Conservation (phyloP, 192 early-diverging fungal species). For the Physocladia obscura region DNA sequence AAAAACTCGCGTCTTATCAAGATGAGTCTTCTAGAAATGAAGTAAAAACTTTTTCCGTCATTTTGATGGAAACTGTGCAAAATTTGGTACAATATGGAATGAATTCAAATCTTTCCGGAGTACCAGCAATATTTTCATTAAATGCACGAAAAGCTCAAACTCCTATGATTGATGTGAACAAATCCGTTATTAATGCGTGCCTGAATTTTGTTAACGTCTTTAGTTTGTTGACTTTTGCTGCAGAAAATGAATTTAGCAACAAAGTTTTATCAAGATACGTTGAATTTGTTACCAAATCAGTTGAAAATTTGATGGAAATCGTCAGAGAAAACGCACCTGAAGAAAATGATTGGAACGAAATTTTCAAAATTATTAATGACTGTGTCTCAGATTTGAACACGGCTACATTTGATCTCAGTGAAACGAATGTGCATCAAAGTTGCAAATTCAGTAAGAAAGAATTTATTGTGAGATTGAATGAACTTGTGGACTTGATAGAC, state of each 20-base stretch:
- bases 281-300: constrained; percentile 31
- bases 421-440: constrained; percentile 40
- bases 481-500: constrained; percentile 45
- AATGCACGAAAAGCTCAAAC: constrained; percentile 37
- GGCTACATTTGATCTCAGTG: constrained; percentile 50
- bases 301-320: constrained; percentile 31
- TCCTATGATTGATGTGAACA: constrained; percentile 40
- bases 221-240: constrained; percentile 47
- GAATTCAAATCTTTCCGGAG: constrained; percentile 45
- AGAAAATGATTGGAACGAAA: constrained; percentile 54
- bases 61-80: constrained; percentile 47
- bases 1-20: constrained; percentile 43
- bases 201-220: constrained; percentile 41
- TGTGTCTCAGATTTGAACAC: constrained; percentile 37
- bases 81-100: constrained; percentile 34
- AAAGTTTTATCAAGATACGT: constrained; percentile 35
- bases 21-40: constrained; percentile 29
- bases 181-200: constrained; percentile 25
- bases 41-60: constrained; percentile 34
- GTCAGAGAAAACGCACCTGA: constrained; percentile 46
- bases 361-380: constrained; percentile 42
- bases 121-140: constrained; percentile 42
- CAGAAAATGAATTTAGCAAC: constrained; percentile 32
- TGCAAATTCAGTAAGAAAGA: constrained; percentile 21
- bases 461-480: constrained; percentile 43